These are phyloP conservation scores for Diplodia intermedia DNA, from an alignment of 2,329 filamentous ascomycete species.

Conservation along the genomic window DNA sequence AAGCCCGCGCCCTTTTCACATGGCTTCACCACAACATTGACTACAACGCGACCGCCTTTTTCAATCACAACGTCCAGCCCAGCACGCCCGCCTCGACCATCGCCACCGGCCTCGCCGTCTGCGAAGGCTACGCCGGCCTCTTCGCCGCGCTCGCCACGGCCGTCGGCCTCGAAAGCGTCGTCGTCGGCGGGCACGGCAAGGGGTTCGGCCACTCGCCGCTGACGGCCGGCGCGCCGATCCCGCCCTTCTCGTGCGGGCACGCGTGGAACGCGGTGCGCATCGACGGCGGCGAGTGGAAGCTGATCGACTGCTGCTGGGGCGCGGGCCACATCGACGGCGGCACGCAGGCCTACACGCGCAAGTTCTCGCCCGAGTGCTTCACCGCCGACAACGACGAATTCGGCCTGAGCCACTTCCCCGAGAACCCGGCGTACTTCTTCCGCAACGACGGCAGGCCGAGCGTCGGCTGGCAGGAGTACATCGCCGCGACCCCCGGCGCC, in stretches of 20 bases:
- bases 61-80: conserved; percentile 70
- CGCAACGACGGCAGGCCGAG: conserved; percentile 70
- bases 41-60: conserved; percentile 84
- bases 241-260: conserved; percentile 70
- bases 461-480: conserved; percentile 82
- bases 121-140: conserved; percentile 85
- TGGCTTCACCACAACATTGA: conserved; percentile 95
- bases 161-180: conserved; percentile 78
- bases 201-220: conserved; percentile 75
- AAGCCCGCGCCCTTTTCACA: conserved; percentile 89
- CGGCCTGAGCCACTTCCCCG: conserved; percentile 79
- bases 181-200: conserved; percentile 83
- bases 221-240: conserved; percentile 68
- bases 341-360: conserved; percentile 67
- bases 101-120: conserved; percentile 81
- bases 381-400: conserved; percentile 78
- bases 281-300: conserved; percentile 87
- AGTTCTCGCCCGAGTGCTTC: conserved; percentile 70
- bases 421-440: conserved; percentile 72
- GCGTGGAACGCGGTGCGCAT: conserved; percentile 95
- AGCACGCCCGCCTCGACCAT: conserved; percentile 77
- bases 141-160: conserved; percentile 79
- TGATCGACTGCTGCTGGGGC: conserved; percentile 93
- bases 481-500: conserved; percentile 62
- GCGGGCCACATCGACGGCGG: conserved; percentile 70